Percentiles rank a stretch among this genome's conserved stretches.
Conservation (phyloP, 768 basidiomycete genomes). For the Rubroboletus pulcherrimus region DNA sequence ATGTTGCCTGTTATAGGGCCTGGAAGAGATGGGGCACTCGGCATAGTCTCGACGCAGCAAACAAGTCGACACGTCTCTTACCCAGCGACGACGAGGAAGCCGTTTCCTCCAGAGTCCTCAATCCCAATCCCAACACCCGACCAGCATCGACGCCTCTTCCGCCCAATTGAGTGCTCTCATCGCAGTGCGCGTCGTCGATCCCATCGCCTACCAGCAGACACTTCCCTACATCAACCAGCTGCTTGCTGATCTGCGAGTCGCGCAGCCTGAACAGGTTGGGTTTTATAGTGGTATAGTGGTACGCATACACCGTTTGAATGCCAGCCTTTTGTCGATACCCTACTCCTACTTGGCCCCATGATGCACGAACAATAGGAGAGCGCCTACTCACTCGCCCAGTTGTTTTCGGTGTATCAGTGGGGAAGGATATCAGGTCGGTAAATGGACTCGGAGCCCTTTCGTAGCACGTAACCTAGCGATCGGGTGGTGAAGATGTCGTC, state of each 20-base stretch:
- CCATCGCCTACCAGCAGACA: conserved; percentile 58
- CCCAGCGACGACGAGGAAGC: conserved; percentile 7
- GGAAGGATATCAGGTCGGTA: conserved; percentile 29
- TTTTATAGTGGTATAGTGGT: conserved; percentile 67
- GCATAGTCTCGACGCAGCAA: not conserved
- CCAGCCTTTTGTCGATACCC: not conserved
- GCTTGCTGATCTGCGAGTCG: conserved; percentile 48
- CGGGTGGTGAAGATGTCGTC: conserved; percentile 40
- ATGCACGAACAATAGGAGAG: too few species aligned
- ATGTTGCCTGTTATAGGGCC: too few species aligned
- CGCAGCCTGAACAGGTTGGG: conserved; percentile 54
- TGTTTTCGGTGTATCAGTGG: conserved; percentile 50
- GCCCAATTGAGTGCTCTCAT: conserved; percentile 43
- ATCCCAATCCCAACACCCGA: not conserved
- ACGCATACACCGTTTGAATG: conserved; percentile 14
- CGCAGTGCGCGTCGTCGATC: conserved; percentile 46
- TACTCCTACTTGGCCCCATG: not conserved
- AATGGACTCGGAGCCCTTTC: not conserved
- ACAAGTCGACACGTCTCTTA: conserved; percentile 18
- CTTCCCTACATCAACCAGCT: conserved; percentile 68
- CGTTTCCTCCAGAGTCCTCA: not conserved
- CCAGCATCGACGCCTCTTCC: conserved; percentile 30
- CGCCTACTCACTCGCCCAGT: too few species aligned
- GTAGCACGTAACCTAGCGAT: not conserved
- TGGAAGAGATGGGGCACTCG: not conserved